Evolutionary conservation across 1,139 yeast species (phyloP).

Genomic region (Suhomyces anneliseae): DNA sequence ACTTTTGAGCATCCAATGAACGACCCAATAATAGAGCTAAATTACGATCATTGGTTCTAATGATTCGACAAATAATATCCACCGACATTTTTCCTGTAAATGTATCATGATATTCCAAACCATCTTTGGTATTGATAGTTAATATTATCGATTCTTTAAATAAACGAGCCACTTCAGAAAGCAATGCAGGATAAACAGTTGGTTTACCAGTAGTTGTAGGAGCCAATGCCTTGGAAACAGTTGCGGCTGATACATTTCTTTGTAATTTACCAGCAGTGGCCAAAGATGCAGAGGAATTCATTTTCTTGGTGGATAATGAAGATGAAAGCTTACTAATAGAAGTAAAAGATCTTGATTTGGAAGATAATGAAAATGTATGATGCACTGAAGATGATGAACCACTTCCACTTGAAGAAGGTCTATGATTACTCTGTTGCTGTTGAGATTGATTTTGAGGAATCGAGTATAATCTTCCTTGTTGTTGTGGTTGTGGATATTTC

Average conservation of each 20-base stretch:
- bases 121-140: slow-evolving; percentile 86
- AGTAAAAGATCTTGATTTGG: slow-evolving; percentile 46
- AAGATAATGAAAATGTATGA: slow-evolving; percentile 41
- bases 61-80: slow-evolving; percentile 78
- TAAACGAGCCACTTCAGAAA: slow-evolving; percentile 80
- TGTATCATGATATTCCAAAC: slow-evolving; percentile 91
- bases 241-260: slow-evolving; percentile 31
- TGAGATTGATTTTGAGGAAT: slow-evolving; percentile 11
- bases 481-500: slow-evolving; percentile 13
- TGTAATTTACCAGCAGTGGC: slow-evolving; percentile 23
- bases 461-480: slow-evolving; percentile 10
- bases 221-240: slow-evolving; percentile 39
- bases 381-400: slow-evolving; percentile 26
- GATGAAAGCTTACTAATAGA: slow-evolving; percentile 45
- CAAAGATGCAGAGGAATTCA: slow-evolving; percentile 38
- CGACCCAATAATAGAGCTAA: slow-evolving; percentile 86
- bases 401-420: slow-evolving; percentile 21
- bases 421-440: slow-evolving; percentile 3
- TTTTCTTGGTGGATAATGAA: slow-evolving; percentile 41
- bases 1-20: slow-evolving; percentile 90
- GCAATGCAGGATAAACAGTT: slow-evolving; percentile 80
- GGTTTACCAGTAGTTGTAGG: slow-evolving; percentile 53
- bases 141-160: slow-evolving; percentile 71
- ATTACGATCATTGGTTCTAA: slow-evolving; percentile 88
- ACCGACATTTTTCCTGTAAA: slow-evolving; percentile 96